Conservation (phyloP, 208 protist genomes). For the Leptomonas pyrrhocoris region DNA sequence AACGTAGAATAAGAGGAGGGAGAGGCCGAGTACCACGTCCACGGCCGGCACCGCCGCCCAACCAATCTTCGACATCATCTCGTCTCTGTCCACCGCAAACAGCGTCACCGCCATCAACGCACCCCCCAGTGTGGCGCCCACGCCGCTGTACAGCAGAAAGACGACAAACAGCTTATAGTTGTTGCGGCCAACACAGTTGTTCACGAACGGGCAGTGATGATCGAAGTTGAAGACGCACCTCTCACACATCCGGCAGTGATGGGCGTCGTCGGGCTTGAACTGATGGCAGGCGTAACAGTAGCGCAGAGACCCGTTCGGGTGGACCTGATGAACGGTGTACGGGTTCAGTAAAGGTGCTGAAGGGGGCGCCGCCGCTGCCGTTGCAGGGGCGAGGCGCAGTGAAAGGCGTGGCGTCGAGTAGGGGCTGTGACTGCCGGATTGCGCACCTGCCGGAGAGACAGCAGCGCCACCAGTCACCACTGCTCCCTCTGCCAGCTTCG, state of each 20-base stretch:
- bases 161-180: slow-evolving; percentile 90
- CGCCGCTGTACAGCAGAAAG: slow-evolving; percentile 66
- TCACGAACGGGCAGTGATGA: slow-evolving; percentile 92
- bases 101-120: slow-evolving; percentile 40
- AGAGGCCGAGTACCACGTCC: slow-evolving; percentile 29
- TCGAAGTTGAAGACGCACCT: slow-evolving; percentile 87
- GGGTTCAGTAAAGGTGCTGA: slow-evolving; percentile 29
- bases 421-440: slow-evolving; percentile 15
- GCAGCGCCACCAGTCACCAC: neutral
- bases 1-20: slow-evolving; percentile 36
- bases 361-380: neutral
- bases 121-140: slow-evolving; percentile 30
- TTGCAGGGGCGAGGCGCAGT: neutral
- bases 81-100: slow-evolving; percentile 41
- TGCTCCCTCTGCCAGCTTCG: neutral
- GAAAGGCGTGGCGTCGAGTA: slow-evolving; percentile 1
- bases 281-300: slow-evolving; percentile 67
- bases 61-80: slow-evolving; percentile 14
- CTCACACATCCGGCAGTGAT: slow-evolving; percentile 86
- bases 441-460: neutral
- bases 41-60: slow-evolving; percentile 41
- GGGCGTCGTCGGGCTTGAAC: slow-evolving; percentile 80
- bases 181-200: slow-evolving; percentile 90
- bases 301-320: slow-evolving; percentile 41
- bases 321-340: slow-evolving; percentile 42